A percentile compares a stretch with the other conserved stretches of the same genome.
These are phyloP conservation scores for Fusarium incarnatum DNA, from an alignment of 2,329 filamentous ascomycete genomes.

Conservation along the genomic window DNA sequence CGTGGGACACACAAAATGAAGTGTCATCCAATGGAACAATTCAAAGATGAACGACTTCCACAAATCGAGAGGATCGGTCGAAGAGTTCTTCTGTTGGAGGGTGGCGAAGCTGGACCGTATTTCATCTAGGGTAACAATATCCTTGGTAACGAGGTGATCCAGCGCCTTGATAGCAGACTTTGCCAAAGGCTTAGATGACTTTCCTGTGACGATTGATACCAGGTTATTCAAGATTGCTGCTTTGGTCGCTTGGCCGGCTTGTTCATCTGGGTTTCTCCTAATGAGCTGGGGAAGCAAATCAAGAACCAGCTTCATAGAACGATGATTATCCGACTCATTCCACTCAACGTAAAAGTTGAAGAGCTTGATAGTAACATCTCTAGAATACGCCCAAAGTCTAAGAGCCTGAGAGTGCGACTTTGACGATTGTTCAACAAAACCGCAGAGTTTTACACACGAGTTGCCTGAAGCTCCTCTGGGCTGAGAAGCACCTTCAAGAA, in stretches of 20 bases:
- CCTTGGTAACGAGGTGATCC: conserved; percentile 73
- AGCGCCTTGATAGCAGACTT: conserved; percentile 77
- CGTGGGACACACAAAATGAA: conserved; percentile 68
- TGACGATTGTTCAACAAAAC: conserved; percentile 70
- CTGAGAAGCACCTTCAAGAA: conserved; percentile 63
- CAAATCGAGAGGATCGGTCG: conserved; percentile 40
- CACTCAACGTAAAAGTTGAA: conserved; percentile 74
- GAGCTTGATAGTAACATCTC: conserved; percentile 60
- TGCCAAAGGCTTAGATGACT: conserved; percentile 71
- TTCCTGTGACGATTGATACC: conserved; percentile 69
- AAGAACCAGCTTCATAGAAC: conserved; percentile 71
- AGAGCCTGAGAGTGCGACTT: conserved; percentile 60
- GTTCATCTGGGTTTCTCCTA: conserved; percentile 59
- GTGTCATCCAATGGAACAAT: conserved; percentile 66
- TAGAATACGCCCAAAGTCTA: conserved; percentile 63
- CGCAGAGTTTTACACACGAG: conserved; percentile 68
- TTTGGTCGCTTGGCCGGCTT: conserved; percentile 56
- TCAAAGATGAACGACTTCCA: conserved; percentile 65
- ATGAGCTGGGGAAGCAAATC: conserved; percentile 67
- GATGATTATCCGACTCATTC: conserved; percentile 74
- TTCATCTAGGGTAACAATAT: conserved; percentile 62
- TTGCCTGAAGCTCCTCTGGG: conserved; percentile 67
- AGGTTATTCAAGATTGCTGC: conserved; percentile 62
- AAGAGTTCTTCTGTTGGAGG: conserved; percentile 48
- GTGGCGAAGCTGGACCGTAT: conserved; percentile 58